Evolutionary conservation across 2,329 filamentous ascomycete species (phyloP).

Genomic region (Penicillium sp.): DNA sequence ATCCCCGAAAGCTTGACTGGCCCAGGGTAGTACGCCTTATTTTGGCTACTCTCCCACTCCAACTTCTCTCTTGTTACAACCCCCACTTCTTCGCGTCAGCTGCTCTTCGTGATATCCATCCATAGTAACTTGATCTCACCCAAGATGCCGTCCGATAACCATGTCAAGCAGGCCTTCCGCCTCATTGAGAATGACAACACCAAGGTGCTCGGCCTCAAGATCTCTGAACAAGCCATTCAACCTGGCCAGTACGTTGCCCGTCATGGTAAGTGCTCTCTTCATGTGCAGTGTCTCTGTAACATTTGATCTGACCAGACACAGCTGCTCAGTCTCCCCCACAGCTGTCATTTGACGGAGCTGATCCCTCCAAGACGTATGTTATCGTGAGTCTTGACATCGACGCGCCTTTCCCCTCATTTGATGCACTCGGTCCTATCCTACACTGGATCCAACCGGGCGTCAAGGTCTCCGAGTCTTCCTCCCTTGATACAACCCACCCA

Average conservation of each 20-base stretch:
- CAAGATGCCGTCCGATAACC: slow-evolving; percentile 22
- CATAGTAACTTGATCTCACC: background rate
- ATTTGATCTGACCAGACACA: slow-evolving; percentile 1
- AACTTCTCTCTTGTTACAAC: background rate
- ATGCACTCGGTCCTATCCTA: slow-evolving; percentile 32
- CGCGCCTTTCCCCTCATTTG: slow-evolving; percentile 35
- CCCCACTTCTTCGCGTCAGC: background rate
- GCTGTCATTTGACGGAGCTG: slow-evolving; percentile 21
- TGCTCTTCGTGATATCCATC: background rate
- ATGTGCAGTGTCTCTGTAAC: background rate
- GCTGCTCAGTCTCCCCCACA: slow-evolving; percentile 27
- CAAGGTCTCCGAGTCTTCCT: slow-evolving; percentile 12
- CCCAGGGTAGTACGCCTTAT: too few species aligned
- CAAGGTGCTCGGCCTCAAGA: slow-evolving; percentile 37
- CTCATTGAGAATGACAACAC: slow-evolving; percentile 36
- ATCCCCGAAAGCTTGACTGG: slow-evolving; percentile 5
- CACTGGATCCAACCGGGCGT: slow-evolving; percentile 39
- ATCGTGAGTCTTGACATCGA: slow-evolving; percentile 35
- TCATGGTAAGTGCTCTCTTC: slow-evolving; percentile 26
- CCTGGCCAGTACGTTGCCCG: slow-evolving; percentile 38
- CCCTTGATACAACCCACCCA: slow-evolving; percentile 20
- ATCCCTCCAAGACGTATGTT: slow-evolving; percentile 28
- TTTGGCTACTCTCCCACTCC: background rate
- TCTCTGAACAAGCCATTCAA: slow-evolving; percentile 32
- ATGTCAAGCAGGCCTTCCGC: slow-evolving; percentile 23